Evolutionary conservation across 2,329 filamentous ascomycete genomes (phyloP).

Genomic region (Blastomyces silverae): DNA sequence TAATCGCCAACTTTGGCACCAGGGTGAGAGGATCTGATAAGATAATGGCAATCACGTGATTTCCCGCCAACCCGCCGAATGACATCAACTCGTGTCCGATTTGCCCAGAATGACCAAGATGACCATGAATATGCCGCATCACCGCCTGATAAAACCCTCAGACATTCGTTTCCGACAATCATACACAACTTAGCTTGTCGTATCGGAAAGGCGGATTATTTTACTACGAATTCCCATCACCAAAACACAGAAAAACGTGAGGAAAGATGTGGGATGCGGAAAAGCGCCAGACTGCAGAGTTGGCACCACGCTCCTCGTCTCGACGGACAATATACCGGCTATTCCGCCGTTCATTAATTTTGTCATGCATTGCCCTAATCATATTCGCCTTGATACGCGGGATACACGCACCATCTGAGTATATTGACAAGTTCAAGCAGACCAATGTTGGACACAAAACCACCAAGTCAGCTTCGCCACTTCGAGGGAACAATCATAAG

Average conservation of each 20-base stretch:
- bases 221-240: too few relatives aligned
- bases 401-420: conserved; percentile 2
- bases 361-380: conserved; percentile 18
- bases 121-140: too few relatives aligned
- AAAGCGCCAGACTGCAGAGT: background rate
- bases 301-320: background rate
- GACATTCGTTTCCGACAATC: too few relatives aligned
- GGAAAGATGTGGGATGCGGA: background rate
- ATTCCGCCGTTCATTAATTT: conserved; percentile 18
- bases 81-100: too few relatives aligned
- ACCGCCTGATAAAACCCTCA: too few relatives aligned
- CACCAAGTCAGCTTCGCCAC: background rate
- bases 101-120: too few relatives aligned
- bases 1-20: too few relatives aligned
- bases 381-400: conserved; percentile 16
- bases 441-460: background rate
- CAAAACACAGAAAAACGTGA: background rate
- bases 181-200: too few relatives aligned
- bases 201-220: too few relatives aligned
- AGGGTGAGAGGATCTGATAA: too few relatives aligned
- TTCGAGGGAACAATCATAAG: conserved; percentile 13
- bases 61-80: too few relatives aligned
- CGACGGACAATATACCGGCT: conserved; percentile 13
- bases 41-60: too few relatives aligned
- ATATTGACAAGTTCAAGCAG: background rate